Conservation (phyloP, 2,329 filamentous ascomycete species). For the Sarocladiaceae sp. region DNA sequence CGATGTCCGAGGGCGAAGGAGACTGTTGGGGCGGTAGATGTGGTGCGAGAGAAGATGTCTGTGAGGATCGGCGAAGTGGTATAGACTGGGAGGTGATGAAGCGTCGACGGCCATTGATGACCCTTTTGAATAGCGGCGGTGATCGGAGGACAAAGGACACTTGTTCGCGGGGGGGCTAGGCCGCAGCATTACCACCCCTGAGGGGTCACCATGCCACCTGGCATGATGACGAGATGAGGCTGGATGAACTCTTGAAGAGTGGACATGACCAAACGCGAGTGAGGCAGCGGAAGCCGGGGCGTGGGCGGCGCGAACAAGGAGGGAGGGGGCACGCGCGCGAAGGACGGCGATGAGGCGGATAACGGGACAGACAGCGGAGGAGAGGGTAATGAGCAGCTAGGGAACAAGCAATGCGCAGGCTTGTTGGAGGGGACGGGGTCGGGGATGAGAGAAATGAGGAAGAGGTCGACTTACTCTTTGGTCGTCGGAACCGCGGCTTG, state of each 20-base stretch:
- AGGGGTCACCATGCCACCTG: not conserved
- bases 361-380: conserved; percentile 2
- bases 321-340: conserved; percentile 8
- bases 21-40: not conserved
- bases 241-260: not conserved
- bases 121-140: not conserved
- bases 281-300: not conserved
- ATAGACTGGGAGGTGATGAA: not conserved
- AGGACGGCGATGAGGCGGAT: conserved; percentile 5
- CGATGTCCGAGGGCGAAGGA: too few species aligned
- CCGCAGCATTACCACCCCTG: not conserved
- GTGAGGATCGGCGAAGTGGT: not conserved
- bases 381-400: not conserved
- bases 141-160: conserved; percentile 7
- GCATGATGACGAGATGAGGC: conserved; percentile 1
- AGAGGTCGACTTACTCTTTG: conserved; percentile 7
- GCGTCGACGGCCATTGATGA: not conserved
- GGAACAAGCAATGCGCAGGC: not conserved
- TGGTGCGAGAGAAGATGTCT: not conserved
- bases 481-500: conserved; percentile 2
- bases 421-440: not conserved
- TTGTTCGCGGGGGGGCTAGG: conserved; percentile 7
- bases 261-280: not conserved
- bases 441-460: not conserved
- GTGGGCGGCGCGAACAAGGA: conserved; percentile 3